Base-by-base conservation (phyloP, 495 filamentous ascomycete species). In the Aspergillus mulundensis region DNA sequence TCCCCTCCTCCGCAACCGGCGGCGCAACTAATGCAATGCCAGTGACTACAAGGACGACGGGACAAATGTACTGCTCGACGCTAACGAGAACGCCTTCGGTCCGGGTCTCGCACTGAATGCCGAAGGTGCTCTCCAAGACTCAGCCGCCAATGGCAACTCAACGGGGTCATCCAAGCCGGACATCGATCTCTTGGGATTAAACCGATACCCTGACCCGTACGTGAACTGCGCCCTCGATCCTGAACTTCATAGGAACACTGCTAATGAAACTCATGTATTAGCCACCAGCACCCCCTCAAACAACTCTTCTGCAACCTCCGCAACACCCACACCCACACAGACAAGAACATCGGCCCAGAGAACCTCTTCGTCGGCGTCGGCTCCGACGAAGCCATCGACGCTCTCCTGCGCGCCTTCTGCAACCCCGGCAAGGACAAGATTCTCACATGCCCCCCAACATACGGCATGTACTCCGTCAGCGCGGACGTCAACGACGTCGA, bases 1-100 rank as follows among this genome's bases (percentile, higher is more conserved):
- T 56, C 51, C 56, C 56, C 16, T 48, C 23, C 50, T 50, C 24
- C 48, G 48, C 48, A 34, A 50, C 7, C 7, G 32, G 15, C 51
- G 36, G 42, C 40, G 36, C n/a, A 49, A 61, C 74, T 77, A 70
- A 77, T 61, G 15, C 48, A 50, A 39, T 50, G 56, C 67, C 70
- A 95, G 90, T 80, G 92, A 98, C 82, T 97, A 97, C 80, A 96
- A 97, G 80, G 94, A 98, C 67, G 88, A 98, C 66, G 95, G 94
- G 60, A 95, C 87, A 44, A 97, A 97, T 68, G 86, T 97, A 54
- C 84, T 98, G 25, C 88, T 98, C 55, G 94, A 98, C 66, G 94
- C 95, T 54, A 98, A 98, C 61, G 94, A 98, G 71, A 98, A 97
- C 67, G 91, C 94, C 50, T 96, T 87, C 71, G 94, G 95, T 1